Percentiles rank a stretch among this genome's conserved stretches.
Conservation (phyloP, 2,329 filamentous ascomycete species). For the Rugonectria rugulosa region DNA sequence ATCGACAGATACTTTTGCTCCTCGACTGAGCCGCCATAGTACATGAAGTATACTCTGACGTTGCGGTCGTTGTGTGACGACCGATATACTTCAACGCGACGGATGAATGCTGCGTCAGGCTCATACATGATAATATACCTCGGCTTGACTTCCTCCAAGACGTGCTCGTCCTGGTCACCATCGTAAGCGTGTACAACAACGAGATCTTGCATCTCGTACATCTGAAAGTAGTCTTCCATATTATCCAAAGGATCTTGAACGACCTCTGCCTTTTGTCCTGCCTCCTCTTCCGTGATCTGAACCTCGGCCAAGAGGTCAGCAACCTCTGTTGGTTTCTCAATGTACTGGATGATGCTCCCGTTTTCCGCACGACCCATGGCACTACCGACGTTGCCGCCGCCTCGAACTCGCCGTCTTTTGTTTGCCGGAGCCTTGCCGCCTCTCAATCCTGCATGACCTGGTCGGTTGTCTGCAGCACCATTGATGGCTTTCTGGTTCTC, state of each 20-base stretch:
- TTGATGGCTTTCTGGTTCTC: slow-evolving; percentile 82
- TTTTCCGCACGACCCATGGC: slow-evolving; percentile 71
- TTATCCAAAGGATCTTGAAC: slow-evolving; percentile 80
- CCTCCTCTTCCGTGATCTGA: slow-evolving; percentile 79
- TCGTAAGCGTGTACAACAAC: slow-evolving; percentile 93
- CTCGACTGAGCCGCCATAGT: slow-evolving; percentile 93
- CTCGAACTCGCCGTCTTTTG: slow-evolving; percentile 85
- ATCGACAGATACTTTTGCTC: slow-evolving; percentile 91
- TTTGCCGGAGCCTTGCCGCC: slow-evolving; percentile 75
- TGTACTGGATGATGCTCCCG: slow-evolving; percentile 77
- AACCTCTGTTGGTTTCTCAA: slow-evolving; percentile 85
- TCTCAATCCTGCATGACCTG: slow-evolving; percentile 54
- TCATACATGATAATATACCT: slow-evolving; percentile 99
- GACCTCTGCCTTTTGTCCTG: slow-evolving; percentile 78
- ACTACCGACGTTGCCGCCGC: slow-evolving; percentile 70
- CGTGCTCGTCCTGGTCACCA: slow-evolving; percentile 92
- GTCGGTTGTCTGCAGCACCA: slow-evolving; percentile 66
- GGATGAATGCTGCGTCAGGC: slow-evolving; percentile 92
- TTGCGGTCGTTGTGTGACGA: slow-evolving; percentile 91
- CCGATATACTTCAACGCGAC: slow-evolving; percentile 92
- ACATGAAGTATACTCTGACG: slow-evolving; percentile 95
- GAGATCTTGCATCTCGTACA: slow-evolving; percentile 90
- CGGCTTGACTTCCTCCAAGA: slow-evolving; percentile 93
- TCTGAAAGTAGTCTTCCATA: slow-evolving; percentile 90
- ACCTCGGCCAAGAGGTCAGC: slow-evolving; percentile 84